phyloP scores from a whole-genome alignment of 345 rosid species.

The Excoecaria cochinchinensis region DNA sequence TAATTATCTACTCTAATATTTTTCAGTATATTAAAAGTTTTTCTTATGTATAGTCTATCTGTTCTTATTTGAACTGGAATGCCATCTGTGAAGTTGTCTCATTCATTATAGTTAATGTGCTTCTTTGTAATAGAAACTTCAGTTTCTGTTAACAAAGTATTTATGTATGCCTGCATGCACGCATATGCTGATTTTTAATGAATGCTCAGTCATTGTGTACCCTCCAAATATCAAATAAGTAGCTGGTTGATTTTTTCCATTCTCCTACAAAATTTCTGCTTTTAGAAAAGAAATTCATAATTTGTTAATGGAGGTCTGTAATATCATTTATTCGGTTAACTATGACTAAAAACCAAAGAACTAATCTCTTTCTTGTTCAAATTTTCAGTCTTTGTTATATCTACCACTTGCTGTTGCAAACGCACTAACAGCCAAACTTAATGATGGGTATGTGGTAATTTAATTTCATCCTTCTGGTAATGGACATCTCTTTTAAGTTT shows the following conservation, averaged over 20 bases:
- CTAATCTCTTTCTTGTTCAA: slow-evolving; percentile 3
- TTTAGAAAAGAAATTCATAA: no score
- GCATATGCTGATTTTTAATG: not conserved
- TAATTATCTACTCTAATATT: not conserved
- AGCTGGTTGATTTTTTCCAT: not conserved
- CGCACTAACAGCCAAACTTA: slow-evolving; percentile 81
- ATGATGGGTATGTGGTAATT: slow-evolving; percentile 74
- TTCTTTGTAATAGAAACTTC: not conserved
- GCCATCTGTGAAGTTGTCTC: not conserved
- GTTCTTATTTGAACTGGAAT: not conserved
- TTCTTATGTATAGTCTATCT: not conserved
- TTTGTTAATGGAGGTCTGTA: not conserved
- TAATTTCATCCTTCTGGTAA: not conserved
- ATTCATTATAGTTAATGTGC: not conserved
- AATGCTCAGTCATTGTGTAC: not conserved
- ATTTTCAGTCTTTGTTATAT: slow-evolving; percentile 75
- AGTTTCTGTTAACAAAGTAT: not conserved
- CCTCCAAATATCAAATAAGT: not conserved
- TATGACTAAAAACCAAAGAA: slow-evolving; percentile 8
- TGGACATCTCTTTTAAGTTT: not conserved
- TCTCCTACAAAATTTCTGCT: not conserved
- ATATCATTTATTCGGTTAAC: not conserved
- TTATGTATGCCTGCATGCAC: not conserved
- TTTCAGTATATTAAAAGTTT: not conserved
- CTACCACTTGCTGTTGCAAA: slow-evolving; percentile 97